Percentiles rank a stretch among this genome's conserved stretches.
These are phyloP conservation scores for Cyanidiococcus yangmingshanensis DNA, from an alignment of 23 red algal genomes.

Conservation along the genomic window DNA sequence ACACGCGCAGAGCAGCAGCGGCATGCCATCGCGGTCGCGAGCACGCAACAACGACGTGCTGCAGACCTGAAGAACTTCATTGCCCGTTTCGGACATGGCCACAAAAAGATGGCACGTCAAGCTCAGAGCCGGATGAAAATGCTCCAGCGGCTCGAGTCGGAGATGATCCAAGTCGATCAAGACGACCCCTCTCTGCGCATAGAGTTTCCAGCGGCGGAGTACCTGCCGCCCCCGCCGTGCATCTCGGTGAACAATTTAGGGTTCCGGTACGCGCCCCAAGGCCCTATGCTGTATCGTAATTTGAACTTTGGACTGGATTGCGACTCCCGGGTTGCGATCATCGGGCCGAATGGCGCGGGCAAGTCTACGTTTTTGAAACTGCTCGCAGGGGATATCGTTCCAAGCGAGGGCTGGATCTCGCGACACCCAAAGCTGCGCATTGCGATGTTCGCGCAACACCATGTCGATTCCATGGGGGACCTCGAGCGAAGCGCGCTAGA, in stretches of 20 bases:
- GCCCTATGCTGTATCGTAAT: slow-evolving; percentile 57
- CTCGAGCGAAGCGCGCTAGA: slow-evolving; percentile 15
- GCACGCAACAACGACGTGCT: slow-evolving; percentile 67
- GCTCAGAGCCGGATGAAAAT: slow-evolving; percentile 83
- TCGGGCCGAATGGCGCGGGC: slow-evolving; percentile 92
- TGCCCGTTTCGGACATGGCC: slow-evolving; percentile 63
- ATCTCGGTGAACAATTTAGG: slow-evolving; percentile 79
- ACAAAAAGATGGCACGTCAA: slow-evolving; percentile 75
- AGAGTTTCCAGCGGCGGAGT: slow-evolving; percentile 60
- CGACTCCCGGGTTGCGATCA: slow-evolving; percentile 76
- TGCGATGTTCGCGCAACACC: slow-evolving; percentile 82
- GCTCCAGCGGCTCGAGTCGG: slow-evolving; percentile 77
- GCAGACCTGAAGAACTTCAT: slow-evolving; percentile 91
- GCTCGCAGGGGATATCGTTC: slow-evolving; percentile 50
- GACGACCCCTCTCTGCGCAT: slow-evolving; percentile 66
- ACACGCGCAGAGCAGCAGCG: slow-evolving; percentile 76
- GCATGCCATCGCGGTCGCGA: slow-evolving; percentile 66
- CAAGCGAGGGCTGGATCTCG: slow-evolving; percentile 60
- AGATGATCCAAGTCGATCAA: slow-evolving; percentile 48
- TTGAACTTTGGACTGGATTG: slow-evolving; percentile 84
- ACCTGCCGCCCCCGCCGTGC: slow-evolving; percentile 53
- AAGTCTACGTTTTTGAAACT: slow-evolving; percentile 93
- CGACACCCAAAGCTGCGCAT: slow-evolving; percentile 64
- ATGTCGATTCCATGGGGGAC: slow-evolving; percentile 40
- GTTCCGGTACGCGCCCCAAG: slow-evolving; percentile 68